Percentiles rank a stretch among this genome's conserved stretches.
Conservation (phyloP, 2,329 filamentous ascomycete genomes). For the Claviceps capensis region DNA sequence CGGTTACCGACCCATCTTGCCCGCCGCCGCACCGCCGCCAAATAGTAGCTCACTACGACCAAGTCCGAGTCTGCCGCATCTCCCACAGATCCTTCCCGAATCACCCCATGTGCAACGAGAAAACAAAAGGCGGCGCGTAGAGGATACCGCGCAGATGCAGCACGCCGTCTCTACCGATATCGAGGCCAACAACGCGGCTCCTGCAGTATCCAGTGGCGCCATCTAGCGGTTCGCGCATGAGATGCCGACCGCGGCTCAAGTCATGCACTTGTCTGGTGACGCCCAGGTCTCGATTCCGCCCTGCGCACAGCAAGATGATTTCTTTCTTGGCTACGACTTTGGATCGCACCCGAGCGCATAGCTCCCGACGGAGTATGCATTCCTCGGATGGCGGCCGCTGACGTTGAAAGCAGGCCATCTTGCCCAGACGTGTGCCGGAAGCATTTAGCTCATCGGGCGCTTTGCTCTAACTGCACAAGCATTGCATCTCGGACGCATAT, state of each 20-base stretch:
- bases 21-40: slow-evolving; percentile 5
- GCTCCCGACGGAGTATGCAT: neutral
- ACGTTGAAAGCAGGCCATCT: too few species aligned
- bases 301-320: neutral
- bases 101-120: neutral
- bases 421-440: too few species aligned
- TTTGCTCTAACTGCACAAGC: too few species aligned
- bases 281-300: neutral
- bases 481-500: too few species aligned
- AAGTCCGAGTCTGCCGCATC: neutral
- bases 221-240: slow-evolving; percentile 4
- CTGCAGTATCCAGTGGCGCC: slow-evolving; percentile 3
- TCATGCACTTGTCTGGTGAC: neutral
- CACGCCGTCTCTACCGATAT: neutral
- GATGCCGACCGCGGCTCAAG: neutral
- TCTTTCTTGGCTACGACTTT: neutral
- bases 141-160: neutral
- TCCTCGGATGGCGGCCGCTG: too few species aligned
- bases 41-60: neutral
- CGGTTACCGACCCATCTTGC: slow-evolving; percentile 7
- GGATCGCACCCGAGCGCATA: neutral
- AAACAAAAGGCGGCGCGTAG: slow-evolving; percentile 3
- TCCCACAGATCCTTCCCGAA: neutral
- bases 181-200: neutral
- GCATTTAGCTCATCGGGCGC: too few species aligned